Evolutionary conservation across 345 rosid species (phyloP).

Genomic region (Lumnitzera littorea): DNA sequence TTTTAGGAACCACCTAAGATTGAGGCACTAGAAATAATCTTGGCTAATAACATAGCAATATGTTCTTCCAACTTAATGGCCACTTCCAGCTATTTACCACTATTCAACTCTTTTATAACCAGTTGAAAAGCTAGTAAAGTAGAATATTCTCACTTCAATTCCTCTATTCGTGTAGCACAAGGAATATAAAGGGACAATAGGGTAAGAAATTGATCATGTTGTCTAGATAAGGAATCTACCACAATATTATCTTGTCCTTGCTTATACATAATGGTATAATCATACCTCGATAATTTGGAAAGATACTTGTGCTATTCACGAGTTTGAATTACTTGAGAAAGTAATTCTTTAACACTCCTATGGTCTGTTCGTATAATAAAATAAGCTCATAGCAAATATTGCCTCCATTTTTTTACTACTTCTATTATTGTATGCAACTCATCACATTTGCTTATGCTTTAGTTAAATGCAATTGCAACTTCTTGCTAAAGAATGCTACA

Average conservation of each 20-base stretch:
- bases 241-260: neutral
- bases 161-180: neutral
- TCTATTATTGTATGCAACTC: neutral
- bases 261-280: neutral
- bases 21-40: neutral
- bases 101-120: too few relatives aligned
- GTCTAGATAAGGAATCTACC: neutral
- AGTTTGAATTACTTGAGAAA: neutral
- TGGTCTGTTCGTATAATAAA: slow-evolving; percentile 2
- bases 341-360: neutral
- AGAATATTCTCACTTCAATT: neutral
- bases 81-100: neutral
- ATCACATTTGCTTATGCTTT: neutral
- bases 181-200: too few relatives aligned
- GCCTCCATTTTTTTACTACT: neutral
- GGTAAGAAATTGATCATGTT: too few relatives aligned
- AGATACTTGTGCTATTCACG: neutral
- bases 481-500: neutral
- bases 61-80: too few relatives aligned
- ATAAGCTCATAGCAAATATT: neutral
- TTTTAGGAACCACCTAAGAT: neutral
- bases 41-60: neutral
- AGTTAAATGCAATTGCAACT: neutral
- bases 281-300: neutral
- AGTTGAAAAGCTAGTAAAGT: neutral